phyloP scores from a whole-genome alignment of 2,329 filamentous ascomycete species.

The Pyricularia grisea region DNA sequence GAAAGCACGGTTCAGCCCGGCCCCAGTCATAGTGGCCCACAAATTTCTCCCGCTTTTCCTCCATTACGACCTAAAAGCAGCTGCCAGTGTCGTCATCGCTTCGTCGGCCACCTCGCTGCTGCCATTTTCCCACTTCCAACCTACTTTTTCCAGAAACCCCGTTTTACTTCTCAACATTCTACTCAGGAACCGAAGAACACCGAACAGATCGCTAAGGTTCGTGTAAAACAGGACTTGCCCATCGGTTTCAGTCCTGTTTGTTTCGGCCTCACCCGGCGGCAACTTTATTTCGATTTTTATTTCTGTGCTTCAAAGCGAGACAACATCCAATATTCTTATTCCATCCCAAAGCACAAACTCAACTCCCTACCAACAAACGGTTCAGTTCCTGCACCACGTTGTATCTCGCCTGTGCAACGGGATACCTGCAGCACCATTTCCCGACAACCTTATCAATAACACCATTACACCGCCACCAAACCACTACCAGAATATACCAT shows the following conservation, averaged over 20 bases:
- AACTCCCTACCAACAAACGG: no score
- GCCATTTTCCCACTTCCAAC: background rate
- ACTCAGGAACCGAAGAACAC: background rate
- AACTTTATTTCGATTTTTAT: background rate
- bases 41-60: background rate
- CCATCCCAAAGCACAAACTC: background rate
- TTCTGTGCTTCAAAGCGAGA: background rate
- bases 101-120: background rate
- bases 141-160: background rate
- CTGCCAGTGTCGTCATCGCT: constrained; percentile 5
- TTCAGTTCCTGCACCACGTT: background rate
- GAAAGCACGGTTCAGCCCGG: background rate
- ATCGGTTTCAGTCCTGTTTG: background rate
- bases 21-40: background rate
- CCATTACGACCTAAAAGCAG: background rate
- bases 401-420: background rate
- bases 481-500: background rate
- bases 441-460: background rate
- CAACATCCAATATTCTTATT: background rate
- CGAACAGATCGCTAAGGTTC: background rate
- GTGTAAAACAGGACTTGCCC: background rate
- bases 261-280: background rate
- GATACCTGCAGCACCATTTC: background rate
- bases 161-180: background rate
- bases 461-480: background rate